These are phyloP conservation scores for Exsudoporus frostii DNA, from an alignment of 768 basidiomycete species.

Conservation along the genomic window DNA sequence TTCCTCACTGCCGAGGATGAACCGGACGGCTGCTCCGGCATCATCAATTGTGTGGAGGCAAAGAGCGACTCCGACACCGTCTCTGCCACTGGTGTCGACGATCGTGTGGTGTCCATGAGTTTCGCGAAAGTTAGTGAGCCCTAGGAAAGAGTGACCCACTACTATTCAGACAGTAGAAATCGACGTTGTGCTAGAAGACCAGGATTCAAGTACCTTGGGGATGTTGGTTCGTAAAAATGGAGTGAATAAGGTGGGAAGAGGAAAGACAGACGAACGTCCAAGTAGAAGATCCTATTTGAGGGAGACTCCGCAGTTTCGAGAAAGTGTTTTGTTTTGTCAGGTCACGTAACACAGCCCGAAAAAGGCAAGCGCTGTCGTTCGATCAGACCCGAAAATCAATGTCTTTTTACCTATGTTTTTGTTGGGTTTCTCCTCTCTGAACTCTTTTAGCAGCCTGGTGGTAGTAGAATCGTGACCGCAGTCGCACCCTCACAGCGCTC, in stretches of 20 bases:
- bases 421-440: background rate
- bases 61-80: background rate
- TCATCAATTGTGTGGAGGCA: slow-evolving; percentile 1
- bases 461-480: background rate
- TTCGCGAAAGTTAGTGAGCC: background rate
- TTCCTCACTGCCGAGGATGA: slow-evolving; percentile 15
- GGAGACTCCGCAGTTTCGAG: background rate
- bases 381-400: background rate
- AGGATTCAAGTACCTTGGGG: slow-evolving; percentile 1
- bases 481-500: background rate
- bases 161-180: background rate
- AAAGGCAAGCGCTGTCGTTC: slow-evolving; percentile 13
- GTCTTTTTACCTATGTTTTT: background rate
- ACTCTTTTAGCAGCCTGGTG: too few species aligned
- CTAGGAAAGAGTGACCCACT: slow-evolving; percentile 9
- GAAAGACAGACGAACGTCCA: background rate
- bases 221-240: background rate
- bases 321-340: background rate
- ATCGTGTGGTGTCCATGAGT: slow-evolving; percentile 18
- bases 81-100: slow-evolving; percentile 13
- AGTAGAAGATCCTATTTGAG: slow-evolving; percentile 7
- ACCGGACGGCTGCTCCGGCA: slow-evolving; percentile 6
- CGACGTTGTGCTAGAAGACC: background rate
- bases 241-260: background rate
- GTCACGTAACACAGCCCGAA: background rate